Evolutionary conservation across 225 moss, liverwort and hornwort genomes (phyloP).

Genomic region (Pseudoscleropodium purum): DNA sequence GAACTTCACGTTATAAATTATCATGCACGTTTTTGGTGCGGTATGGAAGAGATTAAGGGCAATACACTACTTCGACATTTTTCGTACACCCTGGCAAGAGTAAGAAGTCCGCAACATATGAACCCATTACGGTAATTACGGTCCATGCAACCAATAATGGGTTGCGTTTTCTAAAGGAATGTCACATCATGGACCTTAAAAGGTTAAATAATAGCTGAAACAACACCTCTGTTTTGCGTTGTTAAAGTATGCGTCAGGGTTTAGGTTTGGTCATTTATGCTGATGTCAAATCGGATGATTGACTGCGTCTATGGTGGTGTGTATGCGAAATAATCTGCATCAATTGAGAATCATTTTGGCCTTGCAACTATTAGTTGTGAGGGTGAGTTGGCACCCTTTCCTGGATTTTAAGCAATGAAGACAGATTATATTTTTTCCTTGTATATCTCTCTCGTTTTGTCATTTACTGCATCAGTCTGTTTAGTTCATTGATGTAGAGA

Average conservation of each 20-base stretch:
- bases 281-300: not conserved
- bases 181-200: not conserved
- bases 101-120: too few species aligned
- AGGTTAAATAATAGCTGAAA: too few species aligned
- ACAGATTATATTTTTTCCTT: not conserved
- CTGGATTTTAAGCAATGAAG: not conserved
- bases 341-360: not conserved
- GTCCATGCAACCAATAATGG: too few species aligned
- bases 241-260: not conserved
- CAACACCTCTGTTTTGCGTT: not conserved
- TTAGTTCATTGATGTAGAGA: not conserved
- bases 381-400: not conserved
- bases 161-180: not conserved
- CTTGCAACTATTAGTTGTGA: not conserved
- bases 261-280: not conserved
- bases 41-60: not conserved
- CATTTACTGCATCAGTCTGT: not conserved
- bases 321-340: not conserved
- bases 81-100: not conserved
- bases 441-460: not conserved
- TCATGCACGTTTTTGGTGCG: not conserved
- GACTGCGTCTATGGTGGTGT: not conserved
- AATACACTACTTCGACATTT: not conserved
- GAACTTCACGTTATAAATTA: not conserved
- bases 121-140: too few species aligned